Evolutionary conservation across 192 early-diverging fungal species (phyloP).

Genomic region (Umbelopsis sp.): DNA sequence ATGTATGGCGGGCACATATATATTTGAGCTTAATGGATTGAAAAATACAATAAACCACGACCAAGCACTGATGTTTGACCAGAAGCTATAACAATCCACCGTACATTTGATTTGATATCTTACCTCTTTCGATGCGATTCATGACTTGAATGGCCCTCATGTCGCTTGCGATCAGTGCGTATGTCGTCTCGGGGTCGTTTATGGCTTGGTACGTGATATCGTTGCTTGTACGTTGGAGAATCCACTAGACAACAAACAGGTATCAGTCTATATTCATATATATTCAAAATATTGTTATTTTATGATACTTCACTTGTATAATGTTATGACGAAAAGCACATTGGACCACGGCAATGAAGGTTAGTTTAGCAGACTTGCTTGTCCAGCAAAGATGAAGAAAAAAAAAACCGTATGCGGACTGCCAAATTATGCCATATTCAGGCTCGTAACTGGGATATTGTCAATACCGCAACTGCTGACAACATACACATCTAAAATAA

Average conservation of each 20-base stretch:
- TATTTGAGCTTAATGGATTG: no score
- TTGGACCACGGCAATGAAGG: background rate
- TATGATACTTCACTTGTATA: background rate
- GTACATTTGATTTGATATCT: background rate
- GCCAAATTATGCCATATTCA: background rate
- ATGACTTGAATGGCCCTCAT: background rate
- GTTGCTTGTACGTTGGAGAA: background rate
- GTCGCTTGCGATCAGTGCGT: conserved; percentile 12
- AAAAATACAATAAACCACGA: no score
- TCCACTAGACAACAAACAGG: background rate
- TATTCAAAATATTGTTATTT: background rate
- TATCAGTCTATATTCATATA: background rate
- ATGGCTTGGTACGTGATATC: conserved; percentile 2
- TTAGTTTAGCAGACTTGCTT: background rate
- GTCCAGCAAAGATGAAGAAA: background rate
- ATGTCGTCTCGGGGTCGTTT: background rate
- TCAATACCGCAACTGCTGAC: no score
- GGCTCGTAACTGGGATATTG: background rate
- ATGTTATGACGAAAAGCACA: background rate
- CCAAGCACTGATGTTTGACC: no score
- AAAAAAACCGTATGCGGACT: background rate
- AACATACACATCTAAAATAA: no score
- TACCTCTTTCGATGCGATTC: conserved; percentile 10
- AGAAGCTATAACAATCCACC: background rate
- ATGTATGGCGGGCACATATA: no score